Evolutionary conservation across 148 eudicot genomes (phyloP).

Genomic region (Spergularia bocconei): DNA sequence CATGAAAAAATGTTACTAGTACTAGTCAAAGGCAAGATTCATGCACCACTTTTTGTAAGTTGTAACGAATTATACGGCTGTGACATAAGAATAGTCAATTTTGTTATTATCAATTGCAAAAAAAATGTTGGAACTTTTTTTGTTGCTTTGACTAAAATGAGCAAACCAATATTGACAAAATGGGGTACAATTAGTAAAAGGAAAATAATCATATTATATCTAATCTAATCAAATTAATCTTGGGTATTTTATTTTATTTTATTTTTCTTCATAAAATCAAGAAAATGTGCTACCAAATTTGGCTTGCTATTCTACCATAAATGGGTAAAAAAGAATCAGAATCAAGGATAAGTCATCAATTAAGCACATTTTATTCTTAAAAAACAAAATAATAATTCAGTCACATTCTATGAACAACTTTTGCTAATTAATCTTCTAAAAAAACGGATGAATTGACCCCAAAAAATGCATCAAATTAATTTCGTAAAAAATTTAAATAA

Average conservation of each 20-base stretch:
- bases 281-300: slow-evolving; percentile 12
- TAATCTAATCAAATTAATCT: neutral
- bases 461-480: neutral
- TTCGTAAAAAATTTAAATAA: neutral
- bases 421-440: neutral
- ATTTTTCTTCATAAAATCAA: neutral
- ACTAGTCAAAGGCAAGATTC: neutral
- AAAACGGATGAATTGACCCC: neutral
- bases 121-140: neutral
- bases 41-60: neutral
- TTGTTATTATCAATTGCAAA: neutral
- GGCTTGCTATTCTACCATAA: neutral
- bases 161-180: slow-evolving; percentile 24
- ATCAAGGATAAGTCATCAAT: neutral
- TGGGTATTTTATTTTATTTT: no score
- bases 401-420: neutral
- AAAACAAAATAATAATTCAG: neutral
- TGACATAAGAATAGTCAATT: slow-evolving; percentile 14
- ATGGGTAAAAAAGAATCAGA: neutral
- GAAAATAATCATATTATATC: neutral
- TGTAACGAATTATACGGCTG: neutral
- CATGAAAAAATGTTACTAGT: neutral
- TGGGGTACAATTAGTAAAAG: neutral
- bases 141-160: slow-evolving; percentile 8
- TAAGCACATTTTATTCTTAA: neutral